phyloP scores from a whole-genome alignment of 306 rosid genomes.

The Cucumis melo region DNA sequence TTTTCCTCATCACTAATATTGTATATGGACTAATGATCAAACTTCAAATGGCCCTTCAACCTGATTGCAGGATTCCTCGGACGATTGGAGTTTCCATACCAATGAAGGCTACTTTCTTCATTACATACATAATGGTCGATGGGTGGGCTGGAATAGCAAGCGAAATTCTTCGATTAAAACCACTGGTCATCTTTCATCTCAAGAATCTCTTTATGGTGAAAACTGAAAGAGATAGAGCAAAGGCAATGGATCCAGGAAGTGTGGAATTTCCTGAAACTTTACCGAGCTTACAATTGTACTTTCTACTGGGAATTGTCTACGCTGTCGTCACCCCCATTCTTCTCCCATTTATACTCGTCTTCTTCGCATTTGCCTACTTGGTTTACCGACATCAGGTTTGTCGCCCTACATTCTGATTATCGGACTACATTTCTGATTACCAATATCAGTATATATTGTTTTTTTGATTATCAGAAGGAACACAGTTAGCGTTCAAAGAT shows the following conservation, averaged over 20 bases:
- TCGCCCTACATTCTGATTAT: background rate
- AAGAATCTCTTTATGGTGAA: conserved; percentile 86
- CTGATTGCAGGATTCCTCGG: conserved; percentile 66
- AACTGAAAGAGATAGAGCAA: conserved; percentile 85
- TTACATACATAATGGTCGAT: conserved; percentile 93
- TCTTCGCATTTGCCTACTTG: conserved; percentile 89
- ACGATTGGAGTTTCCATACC: conserved; percentile 97
- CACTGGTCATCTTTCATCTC: conserved; percentile 83
- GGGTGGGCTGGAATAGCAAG: conserved; percentile 98
- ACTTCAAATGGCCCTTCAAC: background rate
- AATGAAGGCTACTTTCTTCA: conserved; percentile 93
- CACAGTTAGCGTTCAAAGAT: background rate
- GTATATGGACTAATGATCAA: background rate
- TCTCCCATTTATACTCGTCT: conserved; percentile 88
- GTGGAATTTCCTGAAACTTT: conserved; percentile 82
- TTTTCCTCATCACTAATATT: background rate
- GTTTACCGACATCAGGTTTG: conserved; percentile 98
- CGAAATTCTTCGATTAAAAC: conserved; percentile 90
- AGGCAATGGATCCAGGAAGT: conserved; percentile 82
- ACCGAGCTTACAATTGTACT: conserved; percentile 86
- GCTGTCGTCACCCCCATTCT: conserved; percentile 92
- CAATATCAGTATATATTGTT: background rate
- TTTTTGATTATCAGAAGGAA: background rate
- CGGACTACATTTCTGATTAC: too few relatives aligned
- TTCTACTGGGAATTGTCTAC: conserved; percentile 85